A percentile compares a stretch with the other conserved stretches of the same genome.
Evolutionary conservation across 2,329 filamentous ascomycete genomes (phyloP).

Genomic region (Pseudogymnoascus sp.): DNA sequence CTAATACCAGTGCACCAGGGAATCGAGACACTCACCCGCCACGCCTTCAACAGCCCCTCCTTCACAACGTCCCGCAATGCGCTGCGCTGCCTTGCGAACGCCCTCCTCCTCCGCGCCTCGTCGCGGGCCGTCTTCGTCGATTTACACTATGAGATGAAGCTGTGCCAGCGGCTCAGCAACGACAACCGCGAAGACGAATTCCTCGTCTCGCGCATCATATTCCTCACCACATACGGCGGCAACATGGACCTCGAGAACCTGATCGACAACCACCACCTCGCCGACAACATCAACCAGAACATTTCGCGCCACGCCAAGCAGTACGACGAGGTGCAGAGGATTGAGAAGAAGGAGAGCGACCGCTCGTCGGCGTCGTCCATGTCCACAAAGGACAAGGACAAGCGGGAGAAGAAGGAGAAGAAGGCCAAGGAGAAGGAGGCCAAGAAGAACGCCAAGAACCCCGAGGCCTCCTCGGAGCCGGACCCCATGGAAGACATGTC

Average conservation of each 20-base stretch:
- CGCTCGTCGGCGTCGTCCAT: slow-evolving; percentile 15
- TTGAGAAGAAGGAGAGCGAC: slow-evolving; percentile 11
- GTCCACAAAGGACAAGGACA: slow-evolving; percentile 24
- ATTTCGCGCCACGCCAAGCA: slow-evolving; percentile 59
- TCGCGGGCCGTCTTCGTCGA: slow-evolving; percentile 68
- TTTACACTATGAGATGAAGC: slow-evolving; percentile 56
- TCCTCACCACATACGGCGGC: slow-evolving; percentile 70
- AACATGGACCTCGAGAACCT: slow-evolving; percentile 57
- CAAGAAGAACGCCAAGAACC: slow-evolving; percentile 9
- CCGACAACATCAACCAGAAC: slow-evolving; percentile 60
- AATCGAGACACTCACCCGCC: slow-evolving; percentile 59
- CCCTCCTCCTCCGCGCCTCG: slow-evolving; percentile 59
- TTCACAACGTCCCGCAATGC: slow-evolving; percentile 62
- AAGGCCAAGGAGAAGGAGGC: too few relatives aligned
- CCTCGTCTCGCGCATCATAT: slow-evolving; percentile 67
- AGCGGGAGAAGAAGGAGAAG: too few relatives aligned
- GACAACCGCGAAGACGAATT: slow-evolving; percentile 81
- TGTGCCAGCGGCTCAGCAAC: slow-evolving; percentile 62
- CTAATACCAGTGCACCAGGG: slow-evolving; percentile 43
- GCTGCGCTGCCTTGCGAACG: slow-evolving; percentile 76
- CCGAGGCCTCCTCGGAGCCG: slow-evolving; percentile 10
- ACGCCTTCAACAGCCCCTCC: slow-evolving; percentile 62
- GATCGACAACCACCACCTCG: slow-evolving; percentile 57
- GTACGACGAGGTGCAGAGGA: slow-evolving; percentile 33
- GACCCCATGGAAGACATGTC: slow-evolving; percentile 69